Percentiles rank a stretch among this genome's conserved stretches.
Conservation (phyloP, 805 yeast species). For the Lipomyces chichibuensis region DNA sequence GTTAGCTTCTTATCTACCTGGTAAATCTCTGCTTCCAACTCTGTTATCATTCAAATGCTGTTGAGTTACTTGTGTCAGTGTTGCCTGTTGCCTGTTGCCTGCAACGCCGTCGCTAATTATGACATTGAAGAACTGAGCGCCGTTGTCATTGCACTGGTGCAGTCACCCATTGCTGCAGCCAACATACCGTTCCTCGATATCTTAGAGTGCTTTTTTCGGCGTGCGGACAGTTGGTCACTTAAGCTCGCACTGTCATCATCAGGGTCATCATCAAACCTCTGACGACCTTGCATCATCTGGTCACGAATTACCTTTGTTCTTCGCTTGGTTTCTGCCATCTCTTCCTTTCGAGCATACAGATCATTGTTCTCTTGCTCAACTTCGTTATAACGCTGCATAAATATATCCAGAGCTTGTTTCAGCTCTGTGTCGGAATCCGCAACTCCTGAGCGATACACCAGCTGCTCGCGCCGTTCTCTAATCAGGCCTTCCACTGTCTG, state of each 20-base stretch:
- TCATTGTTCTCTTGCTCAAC: background rate
- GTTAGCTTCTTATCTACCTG: background rate
- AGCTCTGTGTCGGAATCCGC: background rate
- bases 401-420: constrained; percentile 2
- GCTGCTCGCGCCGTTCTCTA: constrained; percentile 1
- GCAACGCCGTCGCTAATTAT: background rate
- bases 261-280: background rate
- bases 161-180: background rate
- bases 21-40: background rate
- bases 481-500: background rate
- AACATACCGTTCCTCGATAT: background rate
- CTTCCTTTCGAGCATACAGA: background rate
- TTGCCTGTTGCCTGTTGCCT: background rate
- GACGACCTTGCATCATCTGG: background rate
- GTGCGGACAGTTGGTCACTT: background rate
- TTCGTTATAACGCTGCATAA: constrained; percentile 1
- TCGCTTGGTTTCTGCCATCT: background rate
- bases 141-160: background rate
- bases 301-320: background rate
- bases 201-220: background rate
- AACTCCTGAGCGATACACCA: background rate
- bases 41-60: background rate
- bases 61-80: background rate
- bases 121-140: background rate
- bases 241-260: background rate